These are phyloP conservation scores for Penicillium psychrosexuale DNA, from an alignment of 2,329 filamentous ascomycete genomes.

Conservation along the genomic window DNA sequence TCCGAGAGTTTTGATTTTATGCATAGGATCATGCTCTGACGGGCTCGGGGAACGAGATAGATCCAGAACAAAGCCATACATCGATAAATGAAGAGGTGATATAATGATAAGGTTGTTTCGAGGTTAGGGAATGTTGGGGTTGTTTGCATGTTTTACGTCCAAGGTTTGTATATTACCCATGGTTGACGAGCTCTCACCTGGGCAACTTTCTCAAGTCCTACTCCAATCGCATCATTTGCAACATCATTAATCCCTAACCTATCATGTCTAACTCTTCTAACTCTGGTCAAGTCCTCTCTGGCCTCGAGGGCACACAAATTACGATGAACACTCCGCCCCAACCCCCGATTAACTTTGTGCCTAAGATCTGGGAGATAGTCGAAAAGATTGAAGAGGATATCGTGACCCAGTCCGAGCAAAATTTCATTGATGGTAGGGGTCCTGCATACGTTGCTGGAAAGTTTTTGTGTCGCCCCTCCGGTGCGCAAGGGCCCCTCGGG, in stretches of 20 bases:
- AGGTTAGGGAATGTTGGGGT: too few relatives aligned
- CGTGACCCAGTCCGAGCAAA: neutral
- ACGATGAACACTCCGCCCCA: neutral
- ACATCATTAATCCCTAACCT: neutral
- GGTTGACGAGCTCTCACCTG: neutral
- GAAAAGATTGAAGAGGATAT: neutral
- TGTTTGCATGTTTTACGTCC: too few relatives aligned
- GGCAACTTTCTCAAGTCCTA: neutral
- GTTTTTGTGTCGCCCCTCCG: neutral
- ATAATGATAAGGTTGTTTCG: too few relatives aligned
- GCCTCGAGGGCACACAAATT: neutral
- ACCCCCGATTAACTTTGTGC: neutral
- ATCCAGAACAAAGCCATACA: too few relatives aligned
- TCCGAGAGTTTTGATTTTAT: too few relatives aligned
- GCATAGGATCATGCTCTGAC: too few relatives aligned
- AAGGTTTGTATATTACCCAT: neutral
- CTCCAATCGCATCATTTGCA: neutral
- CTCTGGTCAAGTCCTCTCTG: neutral
- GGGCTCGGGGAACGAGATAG: too few relatives aligned
- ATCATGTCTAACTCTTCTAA: neutral
- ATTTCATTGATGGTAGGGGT: neutral
- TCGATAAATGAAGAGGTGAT: too few relatives aligned
- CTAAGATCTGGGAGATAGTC: neutral
- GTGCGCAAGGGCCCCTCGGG: neutral
- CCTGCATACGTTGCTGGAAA: neutral